A percentile compares a stretch with the other conserved stretches of the same genome.
Conservation (phyloP, 805 yeast genomes). For the Debaryomyces castellii region DNA sequence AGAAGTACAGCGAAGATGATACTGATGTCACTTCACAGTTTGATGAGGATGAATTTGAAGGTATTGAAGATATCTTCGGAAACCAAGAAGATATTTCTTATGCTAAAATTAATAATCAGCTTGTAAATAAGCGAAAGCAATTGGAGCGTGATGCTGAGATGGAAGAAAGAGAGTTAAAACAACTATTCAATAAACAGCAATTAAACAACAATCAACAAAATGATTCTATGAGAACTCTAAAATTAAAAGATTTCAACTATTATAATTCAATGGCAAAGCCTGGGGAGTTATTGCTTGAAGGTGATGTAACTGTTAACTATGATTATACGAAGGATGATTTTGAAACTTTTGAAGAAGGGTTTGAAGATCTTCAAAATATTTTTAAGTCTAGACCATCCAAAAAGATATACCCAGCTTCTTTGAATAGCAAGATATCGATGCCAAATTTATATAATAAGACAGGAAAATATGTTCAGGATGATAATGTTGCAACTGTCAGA, state of each 20-base stretch:
- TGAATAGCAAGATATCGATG: constrained; percentile 12
- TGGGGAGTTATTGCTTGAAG: constrained; percentile 20
- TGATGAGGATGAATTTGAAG: constrained; percentile 38
- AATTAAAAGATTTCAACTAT: constrained; percentile 25
- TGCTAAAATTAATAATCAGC: constrained; percentile 23
- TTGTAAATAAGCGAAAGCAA: constrained; percentile 20
- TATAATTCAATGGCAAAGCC: constrained; percentile 10
- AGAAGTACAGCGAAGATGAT: constrained; percentile 40
- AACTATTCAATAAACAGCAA: constrained; percentile 2
- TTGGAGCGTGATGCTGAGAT: constrained; percentile 31
- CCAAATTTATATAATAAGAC: constrained; percentile 10
- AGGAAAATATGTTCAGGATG: constrained; percentile 6
- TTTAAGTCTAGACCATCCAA: not conserved
- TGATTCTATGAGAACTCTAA: constrained; percentile 28
- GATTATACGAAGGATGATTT: constrained; percentile 38
- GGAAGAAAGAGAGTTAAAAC: constrained; percentile 32
- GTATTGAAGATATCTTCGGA: constrained; percentile 38
- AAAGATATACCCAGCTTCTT: not conserved
- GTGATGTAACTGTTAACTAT: constrained; percentile 34
- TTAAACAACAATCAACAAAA: constrained; percentile 8
- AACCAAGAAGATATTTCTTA: constrained; percentile 37
- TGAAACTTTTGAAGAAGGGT: constrained; percentile 38
- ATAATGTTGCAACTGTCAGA: constrained; percentile 13
- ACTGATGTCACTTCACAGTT: constrained; percentile 40
- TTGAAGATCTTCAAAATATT: constrained; percentile 16